These are phyloP conservation scores for Erysiphe neolycopersici DNA, from an alignment of 2,329 filamentous ascomycete species.

Conservation along the genomic window DNA sequence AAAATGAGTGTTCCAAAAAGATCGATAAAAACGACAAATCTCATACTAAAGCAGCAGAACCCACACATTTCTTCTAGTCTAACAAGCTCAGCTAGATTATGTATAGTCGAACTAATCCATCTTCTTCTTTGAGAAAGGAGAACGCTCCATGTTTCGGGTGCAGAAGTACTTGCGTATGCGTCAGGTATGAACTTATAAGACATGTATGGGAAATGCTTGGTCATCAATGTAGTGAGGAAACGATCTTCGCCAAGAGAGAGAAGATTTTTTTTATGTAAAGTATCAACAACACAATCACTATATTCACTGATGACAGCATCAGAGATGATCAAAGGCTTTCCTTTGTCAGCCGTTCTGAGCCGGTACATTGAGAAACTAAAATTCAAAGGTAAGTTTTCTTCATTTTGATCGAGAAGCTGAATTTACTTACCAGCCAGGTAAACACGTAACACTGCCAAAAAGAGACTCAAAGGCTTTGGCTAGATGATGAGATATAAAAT, in stretches of 20 bases:
- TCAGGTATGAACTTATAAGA: constrained; percentile 89
- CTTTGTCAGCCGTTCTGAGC: constrained; percentile 75
- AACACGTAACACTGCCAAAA: constrained; percentile 93
- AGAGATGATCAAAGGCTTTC: constrained; percentile 79
- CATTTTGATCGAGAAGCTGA: neutral
- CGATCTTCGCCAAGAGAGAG: constrained; percentile 88
- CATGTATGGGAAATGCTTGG: constrained; percentile 88
- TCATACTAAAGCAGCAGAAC: constrained; percentile 97
- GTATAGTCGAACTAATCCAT: constrained; percentile 98
- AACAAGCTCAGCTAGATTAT: constrained; percentile 81
- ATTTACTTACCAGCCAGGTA: constrained; percentile 76
- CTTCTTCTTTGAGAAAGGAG: constrained; percentile 90
- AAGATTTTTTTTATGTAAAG: constrained; percentile 81
- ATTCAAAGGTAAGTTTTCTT: constrained; percentile 15
- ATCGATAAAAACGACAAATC: constrained; percentile 87
- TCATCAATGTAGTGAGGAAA: constrained; percentile 92
- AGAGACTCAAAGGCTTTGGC: constrained; percentile 93
- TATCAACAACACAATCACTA: constrained; percentile 69
- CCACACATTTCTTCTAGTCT: constrained; percentile 83
- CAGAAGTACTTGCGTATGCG: constrained; percentile 78
- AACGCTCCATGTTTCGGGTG: constrained; percentile 82
- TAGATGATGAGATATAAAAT: constrained; percentile 95
- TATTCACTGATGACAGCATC: constrained; percentile 76
- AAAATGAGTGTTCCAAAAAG: constrained; percentile 79
- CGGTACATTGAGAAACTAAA: constrained; percentile 96